phyloP scores from a whole-genome alignment of 2,329 filamentous ascomycete genomes.

The Stromatinia cepivora region DNA sequence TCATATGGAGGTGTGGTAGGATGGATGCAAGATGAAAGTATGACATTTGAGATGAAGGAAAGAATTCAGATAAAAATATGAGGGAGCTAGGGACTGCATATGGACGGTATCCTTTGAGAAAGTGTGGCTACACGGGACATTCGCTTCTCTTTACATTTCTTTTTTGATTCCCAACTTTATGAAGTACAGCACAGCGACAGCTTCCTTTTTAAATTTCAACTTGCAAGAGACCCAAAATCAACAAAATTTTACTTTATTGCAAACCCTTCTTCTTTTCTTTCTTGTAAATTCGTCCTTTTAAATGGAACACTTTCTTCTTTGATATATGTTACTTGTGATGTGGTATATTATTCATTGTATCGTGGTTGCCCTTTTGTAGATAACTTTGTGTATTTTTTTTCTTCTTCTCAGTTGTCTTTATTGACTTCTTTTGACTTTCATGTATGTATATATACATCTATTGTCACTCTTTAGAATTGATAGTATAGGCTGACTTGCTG shows the following conservation, averaged over 20 bases:
- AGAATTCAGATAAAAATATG: conserved; percentile 8
- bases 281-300: not conserved
- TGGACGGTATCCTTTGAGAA: conserved; percentile 16
- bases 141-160: conserved; percentile 18
- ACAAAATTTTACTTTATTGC: conserved; percentile 3
- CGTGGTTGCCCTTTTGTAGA: not conserved
- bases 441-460: not conserved
- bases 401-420: not conserved
- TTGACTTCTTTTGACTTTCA: not conserved
- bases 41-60: conserved; percentile 15
- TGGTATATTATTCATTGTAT: not conserved
- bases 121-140: conserved; percentile 20
- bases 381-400: not conserved
- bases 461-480: not conserved
- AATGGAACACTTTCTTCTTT: not conserved
- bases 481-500: too few species aligned
- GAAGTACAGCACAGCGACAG: conserved; percentile 12
- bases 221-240: conserved; percentile 20
- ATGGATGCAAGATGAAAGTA: conserved; percentile 13
- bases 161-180: conserved; percentile 22
- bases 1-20: conserved; percentile 1
- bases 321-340: conserved; percentile 11
- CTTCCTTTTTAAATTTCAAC: conserved; percentile 16
- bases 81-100: conserved; percentile 15
- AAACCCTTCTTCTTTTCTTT: not conserved